Base-by-base conservation (phyloP, 768 basidiomycete species). In the Hypholoma fasciculare region DNA sequence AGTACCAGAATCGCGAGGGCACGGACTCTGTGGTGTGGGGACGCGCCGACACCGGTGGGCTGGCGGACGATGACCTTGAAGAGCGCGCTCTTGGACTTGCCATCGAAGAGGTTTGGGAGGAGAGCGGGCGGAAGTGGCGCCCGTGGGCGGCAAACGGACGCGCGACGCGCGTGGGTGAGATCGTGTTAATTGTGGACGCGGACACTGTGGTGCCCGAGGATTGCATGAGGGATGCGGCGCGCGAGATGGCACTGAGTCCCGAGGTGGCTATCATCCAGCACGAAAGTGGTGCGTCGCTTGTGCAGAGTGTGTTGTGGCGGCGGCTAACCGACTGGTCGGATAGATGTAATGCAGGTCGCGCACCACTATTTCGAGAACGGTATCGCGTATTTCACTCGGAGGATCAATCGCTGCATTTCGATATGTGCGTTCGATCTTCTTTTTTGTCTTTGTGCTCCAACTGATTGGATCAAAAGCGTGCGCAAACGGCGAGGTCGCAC, bases 291-390 rank as follows among this genome's bases (percentile, higher is more conserved):
- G 38, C 1, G 74, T 70, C 20, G 30, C 40, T 69, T 71, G 20
- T 3, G 30, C 30, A 34, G 30, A 34, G 30, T 9, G 30, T 5
- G 30, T 34, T 34, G 30, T 7, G 6, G 30, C 9, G 30, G 26
- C 36, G 42, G 14, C 42, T 57, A 34, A 23, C 49, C 27, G 34
- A 17, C 13, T 19, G n/a, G 46, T n/a, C 43, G 48, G 23, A 1
- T 34, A 69, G 88, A 90, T 65, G 91, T 94, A 47, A 88, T 93
- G 86, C 88, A 92, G 70, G 89, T 93, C 57, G 90, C 84, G 0
- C 77, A 87, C 67, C 89, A 94, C 70, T 95, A 91, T 71, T 95
- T 96, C 66, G 94, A 96, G 72, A 94, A 92, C 65, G 90, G 89
- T 64, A 85, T 94, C 61, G 83, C 92, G 13, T 88, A 87, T 71